A percentile compares a stretch with the other conserved stretches of the same genome.
Conservation (phyloP, 129 eudicot species). For the Lactuca saligna region DNA sequence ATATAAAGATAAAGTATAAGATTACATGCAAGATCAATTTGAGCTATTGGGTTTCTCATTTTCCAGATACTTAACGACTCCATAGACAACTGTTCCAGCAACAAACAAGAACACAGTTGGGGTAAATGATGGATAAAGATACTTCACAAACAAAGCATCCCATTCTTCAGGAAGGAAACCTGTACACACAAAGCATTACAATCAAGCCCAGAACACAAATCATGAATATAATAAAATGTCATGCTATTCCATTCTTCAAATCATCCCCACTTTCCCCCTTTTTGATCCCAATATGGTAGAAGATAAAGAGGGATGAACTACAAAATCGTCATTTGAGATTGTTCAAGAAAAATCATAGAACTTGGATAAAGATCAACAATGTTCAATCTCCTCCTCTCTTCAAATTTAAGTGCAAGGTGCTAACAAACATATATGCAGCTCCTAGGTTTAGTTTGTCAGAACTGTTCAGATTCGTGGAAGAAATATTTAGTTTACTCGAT, state of each 20-base stretch:
- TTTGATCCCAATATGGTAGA: too few species aligned
- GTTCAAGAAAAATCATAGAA: too few species aligned
- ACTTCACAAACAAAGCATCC: conserved; percentile 82
- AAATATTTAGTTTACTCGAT: conserved; percentile 5
- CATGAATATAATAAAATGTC: not conserved
- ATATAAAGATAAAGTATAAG: not conserved
- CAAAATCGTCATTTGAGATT: not conserved
- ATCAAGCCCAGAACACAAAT: not conserved
- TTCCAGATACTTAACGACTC: conserved; percentile 75
- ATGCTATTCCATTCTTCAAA: not conserved
- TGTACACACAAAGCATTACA: conserved; percentile 29
- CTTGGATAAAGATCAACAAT: not conserved
- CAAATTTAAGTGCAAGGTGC: not conserved
- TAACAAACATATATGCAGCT: not conserved
- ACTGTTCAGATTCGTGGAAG: conserved; percentile 10
- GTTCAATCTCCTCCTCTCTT: not conserved
- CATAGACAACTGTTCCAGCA: conserved; percentile 82
- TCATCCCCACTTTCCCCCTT: not conserved
- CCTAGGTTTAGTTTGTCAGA: not conserved
- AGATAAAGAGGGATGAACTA: not conserved
- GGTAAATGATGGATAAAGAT: conserved; percentile 83
- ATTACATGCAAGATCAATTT: conserved; percentile 36
- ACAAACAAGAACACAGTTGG: conserved; percentile 90
- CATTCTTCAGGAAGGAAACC: conserved; percentile 88
- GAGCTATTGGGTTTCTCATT: conserved; percentile 52